Percentiles rank a stretch among this genome's conserved stretches.
Conservation (phyloP, 208 protist genomes). For the Chromosphaera perkinsii region DNA sequence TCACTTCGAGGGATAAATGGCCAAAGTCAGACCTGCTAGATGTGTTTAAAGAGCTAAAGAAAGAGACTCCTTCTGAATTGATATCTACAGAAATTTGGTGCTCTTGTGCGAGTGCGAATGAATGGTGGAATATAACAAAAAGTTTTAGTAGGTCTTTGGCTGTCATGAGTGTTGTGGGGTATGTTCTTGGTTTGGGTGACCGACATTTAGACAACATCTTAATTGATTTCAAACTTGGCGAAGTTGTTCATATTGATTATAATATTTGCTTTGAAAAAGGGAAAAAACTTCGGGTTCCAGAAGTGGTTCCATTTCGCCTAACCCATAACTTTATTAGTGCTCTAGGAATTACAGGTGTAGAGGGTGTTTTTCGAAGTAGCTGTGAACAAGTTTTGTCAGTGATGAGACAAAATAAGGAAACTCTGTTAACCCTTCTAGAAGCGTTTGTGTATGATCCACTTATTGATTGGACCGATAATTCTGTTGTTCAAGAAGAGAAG, state of each 20-base stretch:
- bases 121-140: no score
- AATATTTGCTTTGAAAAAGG: constrained; percentile 76
- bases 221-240: constrained; percentile 39
- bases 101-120: not conserved
- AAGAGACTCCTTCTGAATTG: not conserved
- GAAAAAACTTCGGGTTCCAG: constrained; percentile 57
- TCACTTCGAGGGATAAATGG: not conserved
- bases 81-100: not conserved
- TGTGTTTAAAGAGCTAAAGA: not conserved
- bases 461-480: constrained; percentile 53
- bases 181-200: constrained; percentile 72
- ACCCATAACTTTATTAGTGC: constrained; percentile 58
- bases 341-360: constrained; percentile 52
- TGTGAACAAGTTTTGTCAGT: constrained; percentile 36
- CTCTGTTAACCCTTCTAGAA: constrained; percentile 60
- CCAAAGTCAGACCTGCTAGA: constrained; percentile 8
- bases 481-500: not conserved
- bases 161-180: constrained; percentile 53
- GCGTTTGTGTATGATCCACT: constrained; percentile 74
- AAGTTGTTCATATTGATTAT: constrained; percentile 73
- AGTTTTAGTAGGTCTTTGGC: no score
- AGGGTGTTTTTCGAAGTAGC: constrained; percentile 48
- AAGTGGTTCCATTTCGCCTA: constrained; percentile 70
- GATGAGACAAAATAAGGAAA: constrained; percentile 33
- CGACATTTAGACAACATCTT: constrained; percentile 75